phyloP scores from a whole-genome alignment of 805 yeast genomes.

The Kodamaea fukazawae region DNA sequence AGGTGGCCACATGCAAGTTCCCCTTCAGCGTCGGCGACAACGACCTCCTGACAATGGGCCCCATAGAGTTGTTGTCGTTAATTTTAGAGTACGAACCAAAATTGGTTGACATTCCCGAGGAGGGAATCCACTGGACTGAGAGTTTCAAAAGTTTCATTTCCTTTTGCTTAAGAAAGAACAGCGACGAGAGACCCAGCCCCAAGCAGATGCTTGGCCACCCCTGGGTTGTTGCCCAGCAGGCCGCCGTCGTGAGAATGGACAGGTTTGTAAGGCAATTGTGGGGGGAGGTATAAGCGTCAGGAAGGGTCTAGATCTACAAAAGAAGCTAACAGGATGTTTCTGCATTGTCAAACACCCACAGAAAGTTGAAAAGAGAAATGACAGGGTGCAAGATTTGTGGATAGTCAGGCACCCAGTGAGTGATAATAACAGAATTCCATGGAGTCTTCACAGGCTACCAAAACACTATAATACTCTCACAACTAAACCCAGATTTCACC shows the following conservation, averaged over 20 bases:
- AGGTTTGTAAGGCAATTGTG: slow-evolving; percentile 76
- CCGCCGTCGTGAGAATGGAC: slow-evolving; percentile 77
- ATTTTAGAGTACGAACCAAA: slow-evolving; percentile 82
- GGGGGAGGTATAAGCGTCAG: slow-evolving; percentile 31
- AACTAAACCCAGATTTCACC: no score
- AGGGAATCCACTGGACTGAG: slow-evolving; percentile 75
- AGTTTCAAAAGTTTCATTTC: slow-evolving; percentile 80
- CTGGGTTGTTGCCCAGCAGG: slow-evolving; percentile 80
- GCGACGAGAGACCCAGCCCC: slow-evolving; percentile 83
- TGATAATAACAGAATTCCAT: no score
- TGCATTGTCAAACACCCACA: no score
- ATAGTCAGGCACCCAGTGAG: no score
- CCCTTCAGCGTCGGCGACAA: slow-evolving; percentile 54
- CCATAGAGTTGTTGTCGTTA: slow-evolving; percentile 80
- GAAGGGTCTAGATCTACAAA: no score
- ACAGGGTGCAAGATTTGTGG: no score
- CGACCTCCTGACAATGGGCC: slow-evolving; percentile 45
- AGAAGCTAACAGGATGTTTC: no score
- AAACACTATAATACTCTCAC: no score
- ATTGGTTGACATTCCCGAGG: slow-evolving; percentile 71
- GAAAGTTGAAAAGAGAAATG: no score
- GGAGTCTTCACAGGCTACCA: no score
- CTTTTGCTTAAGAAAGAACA: slow-evolving; percentile 78
- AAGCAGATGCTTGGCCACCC: slow-evolving; percentile 92
- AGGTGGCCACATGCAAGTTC: slow-evolving; percentile 89